Evolutionary conservation across 306 rosid genomes (phyloP).

Genomic region (Vicia faba): DNA sequence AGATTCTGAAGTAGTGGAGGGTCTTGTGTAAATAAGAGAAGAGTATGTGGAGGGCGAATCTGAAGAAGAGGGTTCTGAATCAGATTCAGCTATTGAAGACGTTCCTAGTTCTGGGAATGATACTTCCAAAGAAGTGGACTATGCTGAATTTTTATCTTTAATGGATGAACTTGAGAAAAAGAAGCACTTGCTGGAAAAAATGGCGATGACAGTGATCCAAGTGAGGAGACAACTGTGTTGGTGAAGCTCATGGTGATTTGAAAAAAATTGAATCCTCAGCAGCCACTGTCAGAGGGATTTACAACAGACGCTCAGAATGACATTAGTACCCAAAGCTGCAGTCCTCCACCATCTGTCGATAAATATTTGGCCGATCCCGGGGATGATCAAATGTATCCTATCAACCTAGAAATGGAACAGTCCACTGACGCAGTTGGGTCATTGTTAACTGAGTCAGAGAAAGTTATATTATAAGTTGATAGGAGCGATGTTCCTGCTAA

Average conservation of each 20-base stretch:
- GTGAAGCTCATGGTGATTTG: constrained; percentile 41
- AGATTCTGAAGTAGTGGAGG: no score
- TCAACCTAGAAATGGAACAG: constrained; percentile 36
- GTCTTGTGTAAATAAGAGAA: no score
- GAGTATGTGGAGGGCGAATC: no score
- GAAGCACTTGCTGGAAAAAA: no score
- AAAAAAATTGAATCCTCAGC: constrained; percentile 27
- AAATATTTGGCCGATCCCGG: constrained; percentile 60
- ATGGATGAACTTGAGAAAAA: no score
- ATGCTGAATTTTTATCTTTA: no score
- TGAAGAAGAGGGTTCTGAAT: no score
- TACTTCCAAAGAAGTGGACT: no score
- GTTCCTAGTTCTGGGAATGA: no score
- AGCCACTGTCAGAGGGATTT: constrained; percentile 32
- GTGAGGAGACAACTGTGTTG: constrained; percentile 30
- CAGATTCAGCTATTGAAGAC: no score
- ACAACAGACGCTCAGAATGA: constrained; percentile 29
- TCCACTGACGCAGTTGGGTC: no score
- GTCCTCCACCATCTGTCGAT: constrained; percentile 48
- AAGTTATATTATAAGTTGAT: constrained; percentile 27
- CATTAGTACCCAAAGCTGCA: constrained; percentile 34
- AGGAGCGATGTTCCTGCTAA: constrained; percentile 32
- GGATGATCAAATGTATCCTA: constrained; percentile 43
- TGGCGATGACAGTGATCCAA: no score
- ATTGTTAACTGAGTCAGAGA: constrained; percentile 32